Percentiles rank a stretch among this genome's conserved stretches.
These are phyloP conservation scores for Prunella vulgaris DNA, from an alignment of 257 asterid species.

Conservation along the genomic window DNA sequence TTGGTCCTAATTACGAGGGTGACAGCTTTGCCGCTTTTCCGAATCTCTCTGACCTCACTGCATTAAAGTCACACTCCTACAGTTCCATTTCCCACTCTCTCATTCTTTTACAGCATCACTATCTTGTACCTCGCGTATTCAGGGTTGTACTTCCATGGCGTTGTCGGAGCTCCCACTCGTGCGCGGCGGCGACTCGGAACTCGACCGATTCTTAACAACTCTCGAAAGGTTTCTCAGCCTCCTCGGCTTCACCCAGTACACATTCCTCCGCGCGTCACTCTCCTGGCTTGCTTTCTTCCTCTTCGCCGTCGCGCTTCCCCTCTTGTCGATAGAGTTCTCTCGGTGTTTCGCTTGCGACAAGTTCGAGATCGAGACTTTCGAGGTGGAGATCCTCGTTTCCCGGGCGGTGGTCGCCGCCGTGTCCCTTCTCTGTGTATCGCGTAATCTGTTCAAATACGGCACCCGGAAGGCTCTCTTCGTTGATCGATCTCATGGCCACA, in stretches of 20 bases:
- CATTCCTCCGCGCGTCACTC: slow-evolving; percentile 29
- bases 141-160: slow-evolving; percentile 32
- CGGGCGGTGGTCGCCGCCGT: slow-evolving; percentile 62
- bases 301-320: slow-evolving; percentile 51
- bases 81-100: background rate
- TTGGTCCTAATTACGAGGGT: background rate
- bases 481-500: slow-evolving; percentile 55
- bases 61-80: background rate
- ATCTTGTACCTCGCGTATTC: slow-evolving; percentile 15
- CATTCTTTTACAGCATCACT: background rate
- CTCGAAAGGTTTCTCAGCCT: slow-evolving; percentile 49
- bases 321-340: slow-evolving; percentile 28
- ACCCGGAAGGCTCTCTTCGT: slow-evolving; percentile 68
- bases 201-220: slow-evolving; percentile 37
- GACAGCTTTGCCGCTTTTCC: background rate
- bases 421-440: slow-evolving; percentile 63
- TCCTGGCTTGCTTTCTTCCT: slow-evolving; percentile 63
- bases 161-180: slow-evolving; percentile 29
- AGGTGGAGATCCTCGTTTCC: slow-evolving; percentile 43
- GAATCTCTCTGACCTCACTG: background rate
- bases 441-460: slow-evolving; percentile 62
- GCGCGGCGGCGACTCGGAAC: slow-evolving; percentile 31
- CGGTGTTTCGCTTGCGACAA: slow-evolving; percentile 53
- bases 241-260: slow-evolving; percentile 60
- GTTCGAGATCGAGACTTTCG: slow-evolving; percentile 57